A percentile compares a stretch with the other conserved stretches of the same genome.
Conservation (phyloP, 108 stramenopile species). For the Pseudonitzschia delicatissima region DNA sequence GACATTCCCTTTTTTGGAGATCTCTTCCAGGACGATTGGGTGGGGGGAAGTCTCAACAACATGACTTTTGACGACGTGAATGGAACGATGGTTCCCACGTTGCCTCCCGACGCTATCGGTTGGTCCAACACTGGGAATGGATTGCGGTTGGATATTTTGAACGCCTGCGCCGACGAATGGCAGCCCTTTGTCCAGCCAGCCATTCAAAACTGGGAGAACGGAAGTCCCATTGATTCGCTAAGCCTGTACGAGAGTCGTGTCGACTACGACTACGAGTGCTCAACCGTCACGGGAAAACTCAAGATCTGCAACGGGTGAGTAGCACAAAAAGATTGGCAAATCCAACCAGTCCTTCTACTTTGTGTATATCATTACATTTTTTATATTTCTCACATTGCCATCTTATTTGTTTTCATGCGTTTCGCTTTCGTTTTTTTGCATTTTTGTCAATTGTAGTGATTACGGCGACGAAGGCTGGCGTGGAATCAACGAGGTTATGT, state of each 20-base stretch:
- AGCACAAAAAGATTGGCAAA: neutral
- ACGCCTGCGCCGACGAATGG: slow-evolving; percentile 61
- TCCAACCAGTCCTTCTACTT: no score
- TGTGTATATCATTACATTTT: neutral
- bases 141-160: slow-evolving; percentile 50
- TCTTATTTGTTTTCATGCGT: neutral
- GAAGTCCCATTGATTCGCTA: slow-evolving; percentile 63
- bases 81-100: neutral
- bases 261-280: slow-evolving; percentile 50
- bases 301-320: slow-evolving; percentile 74
- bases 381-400: neutral
- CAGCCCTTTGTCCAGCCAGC: slow-evolving; percentile 42
- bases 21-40: slow-evolving; percentile 20
- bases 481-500: slow-evolving; percentile 67
- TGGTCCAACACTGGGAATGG: slow-evolving; percentile 48
- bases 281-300: slow-evolving; percentile 34
- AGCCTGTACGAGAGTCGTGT: slow-evolving; percentile 38
- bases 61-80: neutral
- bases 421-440: neutral
- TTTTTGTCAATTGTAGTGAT: slow-evolving; percentile 32
- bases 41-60: neutral
- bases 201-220: slow-evolving; percentile 70
- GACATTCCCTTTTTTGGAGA: slow-evolving; percentile 22
- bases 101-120: neutral
- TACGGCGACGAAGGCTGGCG: slow-evolving; percentile 82